phyloP scores from a whole-genome alignment of 164 flowering plant species.

The Macadamia integrifolia region DNA sequence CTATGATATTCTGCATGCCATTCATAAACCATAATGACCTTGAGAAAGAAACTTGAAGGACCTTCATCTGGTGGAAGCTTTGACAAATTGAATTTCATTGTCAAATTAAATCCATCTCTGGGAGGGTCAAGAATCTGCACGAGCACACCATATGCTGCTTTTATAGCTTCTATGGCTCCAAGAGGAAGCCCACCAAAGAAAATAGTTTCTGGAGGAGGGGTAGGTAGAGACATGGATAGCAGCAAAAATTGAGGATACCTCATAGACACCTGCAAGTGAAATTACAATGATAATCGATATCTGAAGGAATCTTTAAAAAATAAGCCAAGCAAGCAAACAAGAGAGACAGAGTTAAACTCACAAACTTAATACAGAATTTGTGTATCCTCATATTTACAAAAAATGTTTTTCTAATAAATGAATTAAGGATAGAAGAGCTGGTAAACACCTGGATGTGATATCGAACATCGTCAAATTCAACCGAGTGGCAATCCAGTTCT shows the following conservation, averaged over 20 bases:
- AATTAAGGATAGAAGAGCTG: neutral
- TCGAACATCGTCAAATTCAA: constrained; percentile 88
- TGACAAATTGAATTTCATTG: constrained; percentile 75
- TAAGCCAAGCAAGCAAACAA: no score
- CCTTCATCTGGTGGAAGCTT: constrained; percentile 94
- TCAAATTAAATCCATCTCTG: constrained; percentile 89
- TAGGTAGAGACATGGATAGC: constrained; percentile 75
- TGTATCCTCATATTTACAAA: neutral
- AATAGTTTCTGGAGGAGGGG: constrained; percentile 79
- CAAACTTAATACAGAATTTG: neutral
- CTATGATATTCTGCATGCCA: constrained; percentile 14
- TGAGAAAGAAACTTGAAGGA: constrained; percentile 45
- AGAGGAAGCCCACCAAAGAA: constrained; percentile 78
- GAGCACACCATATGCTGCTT: constrained; percentile 62
- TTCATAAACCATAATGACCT: constrained; percentile 48
- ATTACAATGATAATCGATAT: neutral
- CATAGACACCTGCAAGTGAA: constrained; percentile 57
- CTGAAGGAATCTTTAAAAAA: neutral
- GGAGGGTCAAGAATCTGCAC: constrained; percentile 98
- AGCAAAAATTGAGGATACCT: constrained; percentile 66
- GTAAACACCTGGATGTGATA: constrained; percentile 75
- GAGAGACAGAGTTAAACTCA: no score
- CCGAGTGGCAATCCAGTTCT: constrained; percentile 83
- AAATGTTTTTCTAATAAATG: neutral
- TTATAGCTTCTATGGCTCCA: constrained; percentile 93